These are phyloP conservation scores for Leptodermis oblonga DNA, from an alignment of 257 asterid species.

Conservation along the genomic window DNA sequence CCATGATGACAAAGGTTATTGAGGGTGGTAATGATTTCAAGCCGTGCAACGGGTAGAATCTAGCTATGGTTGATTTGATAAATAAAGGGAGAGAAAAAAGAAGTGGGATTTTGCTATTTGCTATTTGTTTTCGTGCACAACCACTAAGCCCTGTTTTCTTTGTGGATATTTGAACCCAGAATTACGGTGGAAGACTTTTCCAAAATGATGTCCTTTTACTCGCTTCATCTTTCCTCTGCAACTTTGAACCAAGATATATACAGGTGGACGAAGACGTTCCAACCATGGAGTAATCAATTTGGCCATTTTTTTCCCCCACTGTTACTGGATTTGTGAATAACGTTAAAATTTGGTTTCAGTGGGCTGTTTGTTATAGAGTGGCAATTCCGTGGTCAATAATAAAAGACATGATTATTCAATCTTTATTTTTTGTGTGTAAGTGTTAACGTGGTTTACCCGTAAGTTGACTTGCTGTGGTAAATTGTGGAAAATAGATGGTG, in stretches of 20 bases:
- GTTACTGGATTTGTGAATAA: no score
- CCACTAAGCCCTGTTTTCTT: not conserved
- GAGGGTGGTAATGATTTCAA: conserved; percentile 21
- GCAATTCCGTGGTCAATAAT: not conserved
- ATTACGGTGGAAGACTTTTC: not conserved
- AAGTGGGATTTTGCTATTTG: not conserved
- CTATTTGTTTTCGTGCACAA: not conserved
- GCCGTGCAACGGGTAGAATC: not conserved
- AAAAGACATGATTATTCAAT: not conserved
- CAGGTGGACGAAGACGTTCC: not conserved
- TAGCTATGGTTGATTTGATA: not conserved
- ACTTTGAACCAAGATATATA: not conserved
- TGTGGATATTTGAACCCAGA: not conserved
- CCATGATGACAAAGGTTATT: conserved; percentile 15
- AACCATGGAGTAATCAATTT: no score
- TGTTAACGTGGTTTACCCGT: conserved; percentile 13
- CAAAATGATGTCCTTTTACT: conserved; percentile 3
- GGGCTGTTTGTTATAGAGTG: not conserved
- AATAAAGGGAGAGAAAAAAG: not conserved
- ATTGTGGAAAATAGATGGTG: not conserved
- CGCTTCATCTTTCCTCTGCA: not conserved
- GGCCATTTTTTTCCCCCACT: not conserved
- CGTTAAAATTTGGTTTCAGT: not conserved
- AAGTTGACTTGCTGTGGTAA: not conserved
- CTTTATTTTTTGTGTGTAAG: not conserved